Evolutionary conservation across 352 stramenopile genomes (phyloP).

Genomic region (Phytophthora fragariaefolia): DNA sequence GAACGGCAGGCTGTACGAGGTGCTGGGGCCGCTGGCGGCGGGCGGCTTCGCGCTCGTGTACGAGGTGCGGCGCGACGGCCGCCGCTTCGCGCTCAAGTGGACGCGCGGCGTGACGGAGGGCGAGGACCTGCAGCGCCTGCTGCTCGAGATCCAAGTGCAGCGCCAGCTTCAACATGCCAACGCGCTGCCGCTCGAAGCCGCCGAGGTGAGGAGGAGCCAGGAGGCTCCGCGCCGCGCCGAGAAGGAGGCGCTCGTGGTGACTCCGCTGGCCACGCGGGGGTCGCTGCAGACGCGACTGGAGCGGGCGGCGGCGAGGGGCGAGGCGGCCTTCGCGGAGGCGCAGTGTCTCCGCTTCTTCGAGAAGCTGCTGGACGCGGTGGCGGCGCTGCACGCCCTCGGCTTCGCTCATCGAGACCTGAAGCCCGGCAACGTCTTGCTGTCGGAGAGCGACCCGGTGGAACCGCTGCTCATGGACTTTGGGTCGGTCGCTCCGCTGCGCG

Average conservation of each 20-base stretch:
- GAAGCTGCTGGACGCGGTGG: conserved; percentile 60
- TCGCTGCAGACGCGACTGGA: conserved; percentile 70
- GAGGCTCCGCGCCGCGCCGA: not conserved
- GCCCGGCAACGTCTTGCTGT: conserved; percentile 76
- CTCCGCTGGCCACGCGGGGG: conserved; percentile 55
- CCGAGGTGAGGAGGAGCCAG: conserved; percentile 44
- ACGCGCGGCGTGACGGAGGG: conserved; percentile 54
- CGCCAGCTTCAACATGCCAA: conserved; percentile 61
- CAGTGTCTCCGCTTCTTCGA: conserved; percentile 62
- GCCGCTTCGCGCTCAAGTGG: conserved; percentile 71
- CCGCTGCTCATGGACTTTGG: conserved; percentile 85
- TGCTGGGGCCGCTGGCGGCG: conserved; percentile 58
- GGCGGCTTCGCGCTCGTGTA: conserved; percentile 81
- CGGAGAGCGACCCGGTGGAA: conserved; percentile 39
- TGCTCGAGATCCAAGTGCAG: conserved; percentile 80
- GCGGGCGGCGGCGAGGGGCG: conserved; percentile 21
- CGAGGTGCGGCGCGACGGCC: conserved; percentile 47
- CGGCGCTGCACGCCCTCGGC: conserved; percentile 58
- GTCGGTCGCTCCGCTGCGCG: conserved; percentile 54
- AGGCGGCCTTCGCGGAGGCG: conserved; percentile 49
- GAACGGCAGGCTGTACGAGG: conserved; percentile 63
- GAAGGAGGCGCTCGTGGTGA: conserved; percentile 73
- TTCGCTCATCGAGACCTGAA: conserved; percentile 85
- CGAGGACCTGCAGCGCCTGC: conserved; percentile 64
- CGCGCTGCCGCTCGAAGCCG: conserved; percentile 56